These are phyloP conservation scores for Candida xiaguanensis DNA, from an alignment of 805 yeast species.

Conservation along the genomic window DNA sequence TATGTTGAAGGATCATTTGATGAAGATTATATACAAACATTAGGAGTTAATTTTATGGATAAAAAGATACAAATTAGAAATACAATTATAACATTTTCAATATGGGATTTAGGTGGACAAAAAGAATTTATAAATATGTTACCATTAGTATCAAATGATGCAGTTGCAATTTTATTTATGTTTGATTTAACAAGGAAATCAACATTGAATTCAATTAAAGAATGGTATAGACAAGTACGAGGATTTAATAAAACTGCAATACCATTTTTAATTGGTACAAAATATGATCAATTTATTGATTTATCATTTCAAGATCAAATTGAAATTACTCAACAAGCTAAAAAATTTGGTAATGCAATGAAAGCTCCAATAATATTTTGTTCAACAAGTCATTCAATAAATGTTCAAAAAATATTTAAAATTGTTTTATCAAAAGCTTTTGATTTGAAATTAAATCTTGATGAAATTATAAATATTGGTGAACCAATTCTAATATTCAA, in stretches of 20 bases:
- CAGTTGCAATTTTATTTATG: constrained; percentile 86
- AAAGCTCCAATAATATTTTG: constrained; percentile 80
- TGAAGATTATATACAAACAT: constrained; percentile 87
- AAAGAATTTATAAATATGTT: constrained; percentile 93
- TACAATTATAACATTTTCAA: constrained; percentile 84
- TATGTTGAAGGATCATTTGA: constrained; percentile 94
- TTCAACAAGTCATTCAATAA: constrained; percentile 88
- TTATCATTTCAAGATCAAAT: constrained; percentile 76
- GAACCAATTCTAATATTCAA: constrained; percentile 82
- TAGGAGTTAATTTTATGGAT: constrained; percentile 95
- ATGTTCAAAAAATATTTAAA: constrained; percentile 91
- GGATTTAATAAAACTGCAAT: constrained; percentile 89
- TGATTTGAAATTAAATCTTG: constrained; percentile 75
- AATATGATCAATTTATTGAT: constrained; percentile 82
- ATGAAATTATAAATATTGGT: constrained; percentile 82
- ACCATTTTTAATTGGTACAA: constrained; percentile 89
- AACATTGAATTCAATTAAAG: constrained; percentile 82
- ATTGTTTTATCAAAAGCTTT: constrained; percentile 87
- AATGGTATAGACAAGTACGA: constrained; percentile 91
- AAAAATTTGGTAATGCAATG: constrained; percentile 86
- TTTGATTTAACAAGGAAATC: constrained; percentile 84
- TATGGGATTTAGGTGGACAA: constrained; percentile 97
- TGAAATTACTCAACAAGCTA: constrained; percentile 78
- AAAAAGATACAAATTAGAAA: constrained; percentile 78
- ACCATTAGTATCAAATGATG: constrained; percentile 86